A percentile compares a stretch with the other conserved stretches of the same genome.
Evolutionary conservation across 345 rosid genomes (phyloP).

Genomic region (Populus euphratica): DNA sequence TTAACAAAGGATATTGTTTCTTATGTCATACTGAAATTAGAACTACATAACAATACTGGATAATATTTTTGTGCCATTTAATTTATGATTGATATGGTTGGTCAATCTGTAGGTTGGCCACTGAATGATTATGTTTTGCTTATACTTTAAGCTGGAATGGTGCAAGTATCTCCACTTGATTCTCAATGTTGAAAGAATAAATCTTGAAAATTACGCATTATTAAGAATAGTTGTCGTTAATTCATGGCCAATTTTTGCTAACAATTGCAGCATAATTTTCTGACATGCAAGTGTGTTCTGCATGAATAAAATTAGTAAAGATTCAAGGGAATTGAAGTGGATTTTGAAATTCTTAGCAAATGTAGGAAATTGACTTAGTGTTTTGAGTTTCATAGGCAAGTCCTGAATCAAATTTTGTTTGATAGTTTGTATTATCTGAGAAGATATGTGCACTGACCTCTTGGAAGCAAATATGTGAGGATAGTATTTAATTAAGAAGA

Average conservation of each 20-base stretch:
- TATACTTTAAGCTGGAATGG: background rate
- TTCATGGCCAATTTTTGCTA: slow-evolving; percentile 3
- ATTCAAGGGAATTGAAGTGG: background rate
- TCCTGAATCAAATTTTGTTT: background rate
- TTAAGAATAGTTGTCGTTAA: background rate
- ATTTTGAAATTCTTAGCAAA: background rate
- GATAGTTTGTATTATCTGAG: background rate
- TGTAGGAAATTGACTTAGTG: background rate
- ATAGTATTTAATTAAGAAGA: background rate
- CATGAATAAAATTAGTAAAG: background rate
- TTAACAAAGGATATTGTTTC: background rate
- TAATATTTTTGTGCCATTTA: background rate
- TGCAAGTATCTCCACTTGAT: background rate
- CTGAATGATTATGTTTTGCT: background rate
- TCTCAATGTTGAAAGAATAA: background rate
- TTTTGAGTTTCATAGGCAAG: background rate
- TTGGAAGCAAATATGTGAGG: background rate
- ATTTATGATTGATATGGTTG: background rate
- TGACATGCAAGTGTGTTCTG: background rate
- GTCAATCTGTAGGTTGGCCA: background rate
- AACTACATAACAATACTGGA: background rate
- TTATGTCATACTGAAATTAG: background rate
- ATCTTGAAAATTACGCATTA: background rate
- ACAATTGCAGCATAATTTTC: background rate
- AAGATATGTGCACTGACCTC: background rate